Conservation (phyloP, 179 eudicot genomes). For the Monotropa hypopitys region DNA sequence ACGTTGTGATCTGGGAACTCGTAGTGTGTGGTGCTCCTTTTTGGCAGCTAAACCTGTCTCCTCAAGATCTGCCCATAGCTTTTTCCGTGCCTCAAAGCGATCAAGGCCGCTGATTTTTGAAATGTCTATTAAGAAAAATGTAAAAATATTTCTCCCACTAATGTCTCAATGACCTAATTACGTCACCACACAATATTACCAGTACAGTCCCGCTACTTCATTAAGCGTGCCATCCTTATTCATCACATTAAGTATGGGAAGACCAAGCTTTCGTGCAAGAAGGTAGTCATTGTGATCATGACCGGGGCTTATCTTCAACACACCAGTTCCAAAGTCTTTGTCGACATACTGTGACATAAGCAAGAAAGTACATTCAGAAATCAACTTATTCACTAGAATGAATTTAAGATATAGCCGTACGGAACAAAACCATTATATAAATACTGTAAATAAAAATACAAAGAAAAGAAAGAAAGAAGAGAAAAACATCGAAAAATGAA, state of each 20-base stretch:
- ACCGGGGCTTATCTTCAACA: conserved; percentile 94
- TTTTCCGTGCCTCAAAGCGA: conserved; percentile 90
- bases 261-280: conserved; percentile 92
- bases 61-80: conserved; percentile 79
- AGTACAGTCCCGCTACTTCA: conserved; percentile 80
- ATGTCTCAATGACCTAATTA: conserved; percentile 10
- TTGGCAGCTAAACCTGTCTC: conserved; percentile 80
- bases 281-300: conserved; percentile 98
- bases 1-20: conserved; percentile 95
- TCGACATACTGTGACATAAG: conserved; percentile 61
- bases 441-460: background rate
- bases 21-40: conserved; percentile 64
- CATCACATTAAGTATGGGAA: conserved; percentile 89
- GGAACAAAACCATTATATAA: background rate
- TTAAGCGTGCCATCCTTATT: conserved; percentile 92
- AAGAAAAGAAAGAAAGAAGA: background rate
- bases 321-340: conserved; percentile 95
- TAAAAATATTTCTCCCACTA: background rate
- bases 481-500: background rate
- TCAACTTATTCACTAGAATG: background rate
- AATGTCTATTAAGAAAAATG: conserved; percentile 2
- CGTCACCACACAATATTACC: conserved; percentile 25
- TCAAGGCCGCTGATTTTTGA: conserved; percentile 65
- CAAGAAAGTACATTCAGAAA: conserved; percentile 1
- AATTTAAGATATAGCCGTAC: background rate